Evolutionary conservation across 2,329 filamentous ascomycete genomes (phyloP), one percentile per base, ranked within the genome.

Genomic region (Neonectria faginata): DNA sequence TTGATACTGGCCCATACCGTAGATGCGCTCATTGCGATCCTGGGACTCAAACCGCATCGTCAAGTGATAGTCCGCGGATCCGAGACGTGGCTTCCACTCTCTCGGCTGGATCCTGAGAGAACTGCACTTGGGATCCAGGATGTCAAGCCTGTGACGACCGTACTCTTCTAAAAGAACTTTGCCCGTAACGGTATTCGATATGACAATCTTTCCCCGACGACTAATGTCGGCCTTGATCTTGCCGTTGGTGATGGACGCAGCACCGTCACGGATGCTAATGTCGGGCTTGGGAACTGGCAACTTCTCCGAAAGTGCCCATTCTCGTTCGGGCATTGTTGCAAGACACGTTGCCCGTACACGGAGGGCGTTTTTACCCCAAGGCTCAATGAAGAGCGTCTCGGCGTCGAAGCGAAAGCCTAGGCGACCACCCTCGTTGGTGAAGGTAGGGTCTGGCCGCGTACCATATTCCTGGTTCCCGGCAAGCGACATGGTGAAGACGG

Each of bases 1-100:
- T 70, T 91, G 89, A 64, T 91, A 91, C 75, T 91, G 89, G 0
- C 89, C 89, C 88, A 91, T 91, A 20, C 89, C 89, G 70, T 83
- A 91, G n/a, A 91, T 85, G 71, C 84, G 86, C 73, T 91, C 89
- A 18, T 84, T 78, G 0, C 78, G 76, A 57, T 84, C 75, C 57
- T 86, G 72, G 1, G 84, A 85, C 73, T 91, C 88, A 57, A 91
- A 83, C 0, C 89, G 81, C 67, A 84, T 79, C 0, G 86, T 89
- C 9, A 90, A 77, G 57, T 87, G 83, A 70, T 86, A 89, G 59
- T 82, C 81, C 1, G 80, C 77, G 59, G 70, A 75, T 70, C 86
- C 86, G 0, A 81, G 75, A 2, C 84, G 81, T 0, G 86, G 83
- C 56, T 82, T 82, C 72, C 89, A 86, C 72, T 90, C 87, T 18